These are phyloP conservation scores for Pleurotus djamor DNA, from an alignment of 768 basidiomycete genomes.

Conservation along the genomic window DNA sequence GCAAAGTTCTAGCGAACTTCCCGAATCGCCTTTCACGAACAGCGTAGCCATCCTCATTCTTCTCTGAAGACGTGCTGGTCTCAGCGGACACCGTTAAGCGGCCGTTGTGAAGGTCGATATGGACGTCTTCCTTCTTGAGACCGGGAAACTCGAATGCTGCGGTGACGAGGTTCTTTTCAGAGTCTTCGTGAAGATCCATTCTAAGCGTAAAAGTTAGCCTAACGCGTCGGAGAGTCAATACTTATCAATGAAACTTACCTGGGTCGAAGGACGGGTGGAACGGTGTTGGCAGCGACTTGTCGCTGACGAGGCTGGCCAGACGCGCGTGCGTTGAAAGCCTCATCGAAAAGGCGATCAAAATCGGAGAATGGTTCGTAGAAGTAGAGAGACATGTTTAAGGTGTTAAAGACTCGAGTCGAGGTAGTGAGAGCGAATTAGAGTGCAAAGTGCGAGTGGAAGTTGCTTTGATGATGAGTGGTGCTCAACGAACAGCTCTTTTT, in stretches of 20 bases:
- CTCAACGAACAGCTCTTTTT: background rate
- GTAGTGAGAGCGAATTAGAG: background rate
- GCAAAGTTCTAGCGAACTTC: slow-evolving; percentile 41
- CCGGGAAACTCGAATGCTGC: slow-evolving; percentile 64
- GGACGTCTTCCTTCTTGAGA: slow-evolving; percentile 48
- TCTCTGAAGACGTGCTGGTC: slow-evolving; percentile 28
- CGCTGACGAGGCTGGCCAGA: background rate
- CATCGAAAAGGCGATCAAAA: slow-evolving; percentile 42
- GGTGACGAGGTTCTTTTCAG: slow-evolving; percentile 44
- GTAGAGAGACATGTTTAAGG: slow-evolving; percentile 12
- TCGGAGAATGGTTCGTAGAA: slow-evolving; percentile 41
- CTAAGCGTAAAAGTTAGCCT: slow-evolving; percentile 22
- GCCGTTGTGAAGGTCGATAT: slow-evolving; percentile 50
- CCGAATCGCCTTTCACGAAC: slow-evolving; percentile 53
- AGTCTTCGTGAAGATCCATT: slow-evolving; percentile 57
- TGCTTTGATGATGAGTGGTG: background rate
- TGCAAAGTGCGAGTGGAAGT: background rate
- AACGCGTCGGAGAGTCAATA: background rate
- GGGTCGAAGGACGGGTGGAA: background rate
- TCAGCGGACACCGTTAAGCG: slow-evolving; percentile 54
- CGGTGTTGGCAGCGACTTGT: slow-evolving; percentile 14
- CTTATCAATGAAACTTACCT: background rate
- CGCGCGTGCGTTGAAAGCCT: slow-evolving; percentile 23
- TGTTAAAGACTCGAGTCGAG: too few relatives aligned
- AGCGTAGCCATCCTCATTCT: slow-evolving; percentile 36